A percentile compares a stretch with the other conserved stretches of the same genome.
Evolutionary conservation across 1,284 basidiomycete genomes (phyloP).

Genomic region (Pseudozyma sp.): DNA sequence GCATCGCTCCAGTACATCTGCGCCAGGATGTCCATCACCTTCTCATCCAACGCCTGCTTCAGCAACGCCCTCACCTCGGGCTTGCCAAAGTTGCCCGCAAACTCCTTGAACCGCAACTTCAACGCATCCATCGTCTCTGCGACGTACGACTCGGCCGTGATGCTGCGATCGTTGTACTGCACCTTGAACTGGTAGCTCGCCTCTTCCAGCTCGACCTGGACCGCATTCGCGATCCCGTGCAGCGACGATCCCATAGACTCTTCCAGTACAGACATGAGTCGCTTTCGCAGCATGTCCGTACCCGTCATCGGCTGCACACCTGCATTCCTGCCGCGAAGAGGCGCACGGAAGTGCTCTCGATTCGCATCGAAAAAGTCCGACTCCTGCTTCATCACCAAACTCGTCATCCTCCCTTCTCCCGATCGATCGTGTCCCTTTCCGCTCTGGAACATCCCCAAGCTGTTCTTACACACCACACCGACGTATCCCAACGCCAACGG

Average conservation of each 20-base stretch:
- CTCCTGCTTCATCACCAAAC: conserved; percentile 78
- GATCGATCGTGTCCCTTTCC: conserved; percentile 52
- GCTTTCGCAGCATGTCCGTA: conserved; percentile 85
- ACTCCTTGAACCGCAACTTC: conserved; percentile 90
- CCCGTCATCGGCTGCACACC: conserved; percentile 76
- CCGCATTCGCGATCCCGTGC: conserved; percentile 94
- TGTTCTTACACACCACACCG: conserved; percentile 82
- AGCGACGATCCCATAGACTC: conserved; percentile 95
- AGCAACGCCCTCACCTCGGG: conserved; percentile 88
- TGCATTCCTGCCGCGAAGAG: conserved; percentile 72
- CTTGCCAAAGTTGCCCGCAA: conserved; percentile 85
- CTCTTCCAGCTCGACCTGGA: conserved; percentile 95
- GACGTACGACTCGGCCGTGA: conserved; percentile 95
- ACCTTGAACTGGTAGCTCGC: conserved; percentile 99
- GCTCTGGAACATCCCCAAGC: conserved; percentile 46
- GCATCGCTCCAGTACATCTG: conserved; percentile 97
- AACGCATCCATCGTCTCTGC: conserved; percentile 94
- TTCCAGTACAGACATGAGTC: conserved; percentile 96
- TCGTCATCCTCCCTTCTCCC: conserved; percentile 62
- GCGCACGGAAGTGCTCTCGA: conserved; percentile 76
- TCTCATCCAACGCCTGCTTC: conserved; percentile 92
- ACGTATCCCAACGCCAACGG: conserved; percentile 97
- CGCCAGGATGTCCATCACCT: conserved; percentile 95
- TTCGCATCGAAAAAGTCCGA: conserved; percentile 82
- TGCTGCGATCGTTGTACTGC: conserved; percentile 95